These are phyloP conservation scores for Trichosporon sp. DNA, from an alignment of 1,284 basidiomycete species.

Conservation along the genomic window DNA sequence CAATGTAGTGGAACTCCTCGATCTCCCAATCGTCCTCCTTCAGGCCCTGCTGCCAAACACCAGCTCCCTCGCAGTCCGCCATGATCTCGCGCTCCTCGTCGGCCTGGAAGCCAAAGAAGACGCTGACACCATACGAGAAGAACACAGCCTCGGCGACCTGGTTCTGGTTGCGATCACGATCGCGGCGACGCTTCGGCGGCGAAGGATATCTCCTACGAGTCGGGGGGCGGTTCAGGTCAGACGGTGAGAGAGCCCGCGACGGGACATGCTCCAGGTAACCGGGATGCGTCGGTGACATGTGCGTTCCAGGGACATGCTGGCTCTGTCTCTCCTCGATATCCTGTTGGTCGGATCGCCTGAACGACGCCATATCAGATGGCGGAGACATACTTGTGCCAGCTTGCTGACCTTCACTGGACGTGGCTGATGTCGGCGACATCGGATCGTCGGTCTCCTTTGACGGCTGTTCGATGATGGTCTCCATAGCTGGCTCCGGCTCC, in stretches of 20 bases:
- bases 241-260: constrained; percentile 26
- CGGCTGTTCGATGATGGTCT: not conserved
- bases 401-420: not conserved
- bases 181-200: constrained; percentile 13
- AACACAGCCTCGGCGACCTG: constrained; percentile 75
- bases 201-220: constrained; percentile 5
- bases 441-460: not conserved
- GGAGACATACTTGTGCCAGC: not conserved
- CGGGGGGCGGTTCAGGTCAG: constrained; percentile 15
- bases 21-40: constrained; percentile 73
- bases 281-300: constrained; percentile 27
- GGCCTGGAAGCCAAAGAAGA: constrained; percentile 79
- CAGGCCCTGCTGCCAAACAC: constrained; percentile 55
- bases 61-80: constrained; percentile 73
- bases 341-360: not conserved
- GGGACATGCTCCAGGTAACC: constrained; percentile 33
- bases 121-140: constrained; percentile 71
- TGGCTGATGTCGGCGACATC: not conserved
- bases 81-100: constrained; percentile 69
- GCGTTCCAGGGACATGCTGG: constrained; percentile 24
- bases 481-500: constrained; percentile 4
- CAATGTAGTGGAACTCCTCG: constrained; percentile 80
- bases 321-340: not conserved
- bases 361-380: not conserved
- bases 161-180: not conserved